phyloP scores from a whole-genome alignment of 1,284 basidiomycete genomes.

The Waitea zeae region DNA sequence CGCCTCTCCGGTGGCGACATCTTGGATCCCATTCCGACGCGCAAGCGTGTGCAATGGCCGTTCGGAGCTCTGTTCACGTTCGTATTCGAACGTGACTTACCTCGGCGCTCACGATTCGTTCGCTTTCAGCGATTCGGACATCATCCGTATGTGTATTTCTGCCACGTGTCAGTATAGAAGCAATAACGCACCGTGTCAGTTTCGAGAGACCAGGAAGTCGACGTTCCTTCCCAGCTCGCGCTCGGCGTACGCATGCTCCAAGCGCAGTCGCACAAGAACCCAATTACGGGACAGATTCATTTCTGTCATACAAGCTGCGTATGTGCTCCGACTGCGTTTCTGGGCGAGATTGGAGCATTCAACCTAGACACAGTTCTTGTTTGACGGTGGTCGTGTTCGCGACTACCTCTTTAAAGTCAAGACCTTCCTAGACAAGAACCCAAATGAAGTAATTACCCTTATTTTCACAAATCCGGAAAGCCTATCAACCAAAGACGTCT shows the following conservation, averaged over 20 bases:
- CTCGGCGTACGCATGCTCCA: slow-evolving; percentile 61
- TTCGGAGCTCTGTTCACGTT: slow-evolving; percentile 37
- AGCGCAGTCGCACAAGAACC: slow-evolving; percentile 41
- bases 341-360: background rate
- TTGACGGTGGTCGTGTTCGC: slow-evolving; percentile 59
- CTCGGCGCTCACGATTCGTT: slow-evolving; percentile 60
- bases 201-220: slow-evolving; percentile 41
- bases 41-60: slow-evolving; percentile 39
- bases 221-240: slow-evolving; percentile 37
- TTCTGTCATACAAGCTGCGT: slow-evolving; percentile 76
- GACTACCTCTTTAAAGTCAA: slow-evolving; percentile 60
- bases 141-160: no score
- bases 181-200: slow-evolving; percentile 28
- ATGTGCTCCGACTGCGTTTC: slow-evolving; percentile 20
- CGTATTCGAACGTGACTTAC: slow-evolving; percentile 45
- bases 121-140: slow-evolving; percentile 35
- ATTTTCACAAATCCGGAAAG: slow-evolving; percentile 79
- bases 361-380: slow-evolving; percentile 27
- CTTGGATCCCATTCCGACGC: no score
- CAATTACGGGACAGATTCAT: slow-evolving; percentile 50
- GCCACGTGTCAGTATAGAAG: no score
- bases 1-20: no score
- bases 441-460: slow-evolving; percentile 69
- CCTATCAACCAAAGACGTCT: slow-evolving; percentile 26
- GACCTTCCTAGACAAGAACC: slow-evolving; percentile 48